phyloP scores from a whole-genome alignment of 768 basidiomycete genomes.

The Dendrothele bispora region DNA sequence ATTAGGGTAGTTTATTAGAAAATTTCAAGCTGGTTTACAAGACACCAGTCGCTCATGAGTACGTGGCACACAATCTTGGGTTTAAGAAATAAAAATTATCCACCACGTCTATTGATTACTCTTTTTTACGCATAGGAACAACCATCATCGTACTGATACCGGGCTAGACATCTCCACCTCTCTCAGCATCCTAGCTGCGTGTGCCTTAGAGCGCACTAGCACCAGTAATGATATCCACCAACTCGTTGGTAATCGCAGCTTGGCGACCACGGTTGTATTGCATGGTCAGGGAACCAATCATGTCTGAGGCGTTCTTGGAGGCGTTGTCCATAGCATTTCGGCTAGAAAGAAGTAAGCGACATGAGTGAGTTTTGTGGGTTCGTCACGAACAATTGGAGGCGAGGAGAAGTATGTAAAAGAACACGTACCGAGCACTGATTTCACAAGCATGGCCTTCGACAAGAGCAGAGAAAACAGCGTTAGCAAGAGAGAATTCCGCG shows the following conservation, averaged over 20 bases:
- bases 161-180: neutral
- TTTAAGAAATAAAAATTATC: no score
- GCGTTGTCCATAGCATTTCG: constrained; percentile 99
- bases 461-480: constrained; percentile 92
- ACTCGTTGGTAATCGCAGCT: constrained; percentile 95
- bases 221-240: constrained; percentile 93
- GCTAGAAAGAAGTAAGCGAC: no score
- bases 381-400: neutral
- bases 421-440: constrained; percentile 84
- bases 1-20: no score
- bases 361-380: constrained; percentile 8
- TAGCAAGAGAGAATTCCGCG: constrained; percentile 93
- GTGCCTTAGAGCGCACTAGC: no score
- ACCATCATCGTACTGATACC: no score
- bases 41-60: no score
- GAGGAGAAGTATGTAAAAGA: constrained; percentile 43
- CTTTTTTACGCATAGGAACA: no score
- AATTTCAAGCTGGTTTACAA: no score
- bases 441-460: constrained; percentile 96
- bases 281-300: constrained; percentile 87
- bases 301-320: constrained; percentile 96
- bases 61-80: no score
- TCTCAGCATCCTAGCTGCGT: no score
- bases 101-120: no score
- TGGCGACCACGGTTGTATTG: constrained; percentile 99